A percentile compares a stretch with the other conserved stretches of the same genome.
These are phyloP conservation scores for Solanum etuberosum DNA, from an alignment of 257 asterid genomes.

Conservation along the genomic window DNA sequence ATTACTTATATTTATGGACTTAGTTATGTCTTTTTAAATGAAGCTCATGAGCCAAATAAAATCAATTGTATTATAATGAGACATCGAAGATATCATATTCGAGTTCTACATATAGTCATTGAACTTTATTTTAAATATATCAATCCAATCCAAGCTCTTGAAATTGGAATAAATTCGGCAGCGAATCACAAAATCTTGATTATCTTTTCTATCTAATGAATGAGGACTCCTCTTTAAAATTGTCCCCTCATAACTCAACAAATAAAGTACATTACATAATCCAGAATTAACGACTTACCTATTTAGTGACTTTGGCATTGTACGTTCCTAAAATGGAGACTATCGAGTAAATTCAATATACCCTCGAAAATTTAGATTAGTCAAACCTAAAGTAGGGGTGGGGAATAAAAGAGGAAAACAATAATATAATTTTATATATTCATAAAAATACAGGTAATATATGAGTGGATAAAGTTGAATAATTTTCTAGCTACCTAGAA, in stretches of 20 bases:
- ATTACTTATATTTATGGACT: neutral
- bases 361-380: neutral
- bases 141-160: no score
- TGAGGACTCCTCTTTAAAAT: no score
- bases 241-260: no score
- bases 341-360: neutral
- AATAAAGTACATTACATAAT: no score
- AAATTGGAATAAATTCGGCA: no score
- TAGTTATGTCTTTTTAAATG: neutral
- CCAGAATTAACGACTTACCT: no score
- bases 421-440: neutral
- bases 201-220: no score
- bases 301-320: no score
- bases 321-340: no score
- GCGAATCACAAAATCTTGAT: no score
- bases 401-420: neutral
- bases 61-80: neutral
- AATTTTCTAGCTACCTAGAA: slow-evolving; percentile 17
- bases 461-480: neutral
- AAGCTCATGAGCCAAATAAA: no score
- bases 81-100: neutral
- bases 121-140: neutral
- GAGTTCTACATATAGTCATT: neutral
- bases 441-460: neutral
- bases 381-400: neutral